Evolutionary conservation across 129 eudicot species (phyloP), one percentile per base, ranked within the genome.

Genomic region (Flaveria trinervia): DNA sequence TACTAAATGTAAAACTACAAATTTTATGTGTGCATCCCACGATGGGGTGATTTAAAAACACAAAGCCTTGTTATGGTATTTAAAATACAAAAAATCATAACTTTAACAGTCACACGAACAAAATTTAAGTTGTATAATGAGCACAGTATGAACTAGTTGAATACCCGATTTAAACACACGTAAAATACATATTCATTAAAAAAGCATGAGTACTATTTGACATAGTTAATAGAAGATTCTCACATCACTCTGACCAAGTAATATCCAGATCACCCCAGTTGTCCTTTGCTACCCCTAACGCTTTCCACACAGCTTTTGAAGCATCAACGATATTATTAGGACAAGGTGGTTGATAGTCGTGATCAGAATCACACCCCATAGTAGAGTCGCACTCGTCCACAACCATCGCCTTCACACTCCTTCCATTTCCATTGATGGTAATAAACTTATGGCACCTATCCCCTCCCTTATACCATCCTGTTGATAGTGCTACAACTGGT

Each of bases 331-430:
- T 82, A 44, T 85, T 82, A 50, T 85, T 78, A n/a, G 81, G 79
- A 57, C 89, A 85, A 5, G 86, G 89, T 25, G 83, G 83, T 46
- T 81, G 85, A 79, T 85, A 85, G 73, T 78, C 88, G 62, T 85
- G 88, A 16, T 77, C 83, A 2, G 7, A 61, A 46, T 85, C 88
- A 36, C 88, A 85, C 41, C 88, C 86, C 83, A 77, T 78, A 22
- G 83, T 84, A 41, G 88, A 84, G 80, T 84, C 85, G 20, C 88
- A 84, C 72, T 80, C 88, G 52, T 81, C 88, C 28, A 85, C 88
- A 41, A 85, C 88, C 85, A 68, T 78, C n/a, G 86, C 86, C 48
- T 74, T 69, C 33, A 70, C 81, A 13, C 81, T 82, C 49, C 73
- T 33, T 5, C 89, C 82, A 15, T 85, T 78, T 2, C 79, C 89